Evolutionary conservation across 176 grass and related monocot genomes (phyloP), one percentile per base, ranked within the genome.

Genomic region (Dendrocalamus sinicus): DNA sequence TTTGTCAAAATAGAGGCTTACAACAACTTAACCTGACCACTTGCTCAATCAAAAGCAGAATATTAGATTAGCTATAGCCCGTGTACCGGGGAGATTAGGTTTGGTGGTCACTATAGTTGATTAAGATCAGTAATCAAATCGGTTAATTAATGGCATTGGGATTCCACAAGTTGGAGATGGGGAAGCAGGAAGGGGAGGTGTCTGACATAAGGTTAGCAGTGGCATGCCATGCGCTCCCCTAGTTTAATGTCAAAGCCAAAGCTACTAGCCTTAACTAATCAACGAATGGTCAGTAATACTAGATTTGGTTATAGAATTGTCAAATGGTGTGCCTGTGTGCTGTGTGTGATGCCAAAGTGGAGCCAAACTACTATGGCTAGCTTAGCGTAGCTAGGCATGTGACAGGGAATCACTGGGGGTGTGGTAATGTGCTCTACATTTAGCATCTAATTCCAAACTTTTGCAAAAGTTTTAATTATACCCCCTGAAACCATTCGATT

Each of bases 121-220:
- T 76, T 77, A 52, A 2, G 22, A 20, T 41, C 70, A 16, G n/a
- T 11, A 7, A 6, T 66, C 30, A 7, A 23, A 51, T 16, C 8
- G 79, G 69, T 52, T 83, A 73, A 54, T 30, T 83, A 80, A 79
- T 77, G 60, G 74, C 53, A 66, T 80, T 35, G 72, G 89, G 84
- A 82, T 91, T 79, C 69, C 77, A 16, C 84, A 40, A 89, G 94
- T 92, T 94, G 89, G 92, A 86, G 75, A 91, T 75, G 83, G 92
- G 94, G 94, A 88, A 97, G 90, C 94, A 97, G 72, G 92, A 84
- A 7, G 17, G 60, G 74, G 83, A 61, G 85, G 88, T 97, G 94
- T 97, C 90, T 84, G 85, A 81, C 88, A 90, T 88, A 87, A 90
- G 79, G 57, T 89, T 88, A 85, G 66, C 91, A 90, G 39, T 35